These are phyloP conservation scores for Rhododendron simsii DNA, from an alignment of 148 eudicot genomes.

Conservation along the genomic window DNA sequence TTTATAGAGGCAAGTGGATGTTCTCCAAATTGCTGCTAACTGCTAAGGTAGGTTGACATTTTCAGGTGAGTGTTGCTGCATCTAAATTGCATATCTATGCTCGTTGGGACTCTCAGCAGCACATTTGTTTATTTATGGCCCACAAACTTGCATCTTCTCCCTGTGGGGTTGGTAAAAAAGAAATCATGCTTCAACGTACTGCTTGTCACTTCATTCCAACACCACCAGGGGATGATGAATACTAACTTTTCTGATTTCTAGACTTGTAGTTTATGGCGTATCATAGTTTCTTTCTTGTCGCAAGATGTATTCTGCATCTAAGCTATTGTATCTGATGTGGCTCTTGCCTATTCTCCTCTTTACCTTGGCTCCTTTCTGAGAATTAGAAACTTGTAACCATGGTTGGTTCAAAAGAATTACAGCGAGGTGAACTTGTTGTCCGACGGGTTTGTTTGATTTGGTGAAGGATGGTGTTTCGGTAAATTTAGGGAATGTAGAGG, in stretches of 20 bases:
- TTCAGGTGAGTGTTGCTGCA: constrained; percentile 91
- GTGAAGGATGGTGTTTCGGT: background rate
- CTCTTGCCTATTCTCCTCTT: background rate
- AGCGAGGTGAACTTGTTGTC: background rate
- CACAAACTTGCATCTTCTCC: constrained; percentile 9
- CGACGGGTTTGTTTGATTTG: background rate
- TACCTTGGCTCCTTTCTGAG: background rate
- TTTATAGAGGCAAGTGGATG: constrained; percentile 92
- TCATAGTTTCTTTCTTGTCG: background rate
- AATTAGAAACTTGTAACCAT: background rate
- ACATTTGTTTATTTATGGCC: background rate
- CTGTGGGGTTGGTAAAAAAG: background rate
- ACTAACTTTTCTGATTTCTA: background rate
- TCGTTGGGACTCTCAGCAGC: background rate
- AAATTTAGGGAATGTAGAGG: too few species aligned
- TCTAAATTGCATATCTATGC: constrained; percentile 8
- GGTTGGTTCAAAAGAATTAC: background rate
- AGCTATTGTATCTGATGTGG: background rate
- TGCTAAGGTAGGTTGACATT: constrained; percentile 76
- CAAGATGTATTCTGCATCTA: background rate
- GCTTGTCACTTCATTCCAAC: background rate
- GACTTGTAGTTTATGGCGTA: background rate
- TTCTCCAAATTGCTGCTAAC: constrained; percentile 83
- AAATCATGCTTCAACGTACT: background rate
- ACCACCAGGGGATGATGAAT: background rate